Conservation (phyloP, 306 rosid species). For the Erythrophleum fordii region DNA sequence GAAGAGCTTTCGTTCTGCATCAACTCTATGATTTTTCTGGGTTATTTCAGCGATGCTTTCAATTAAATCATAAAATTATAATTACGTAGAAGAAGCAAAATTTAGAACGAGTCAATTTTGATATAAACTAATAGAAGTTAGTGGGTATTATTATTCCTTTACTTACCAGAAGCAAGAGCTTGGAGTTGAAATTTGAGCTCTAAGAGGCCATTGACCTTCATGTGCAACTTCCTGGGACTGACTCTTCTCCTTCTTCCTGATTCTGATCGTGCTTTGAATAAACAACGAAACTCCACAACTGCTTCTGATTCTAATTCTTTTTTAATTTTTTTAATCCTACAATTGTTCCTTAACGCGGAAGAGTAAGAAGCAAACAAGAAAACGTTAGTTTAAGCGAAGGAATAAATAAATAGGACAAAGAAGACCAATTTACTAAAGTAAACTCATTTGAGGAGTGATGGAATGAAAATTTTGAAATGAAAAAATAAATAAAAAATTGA, state of each 20-base stretch:
- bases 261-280: not conserved
- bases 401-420: not conserved
- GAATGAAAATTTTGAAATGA: not conserved
- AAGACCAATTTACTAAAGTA: constrained; percentile 7
- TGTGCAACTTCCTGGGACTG: not conserved
- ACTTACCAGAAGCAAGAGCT: not conserved
- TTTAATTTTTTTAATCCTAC: not conserved
- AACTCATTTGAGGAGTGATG: not conserved
- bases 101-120: constrained; percentile 30
- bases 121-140: constrained; percentile 2
- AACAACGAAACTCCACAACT: not conserved
- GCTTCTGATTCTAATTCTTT: not conserved
- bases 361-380: not conserved
- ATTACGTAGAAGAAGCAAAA: constrained; percentile 43
- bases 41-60: not conserved
- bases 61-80: not conserved
- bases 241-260: not conserved
- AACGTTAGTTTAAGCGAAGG: not conserved
- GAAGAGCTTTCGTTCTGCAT: not conserved
- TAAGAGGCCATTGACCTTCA: constrained; percentile 24
- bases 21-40: constrained; percentile 21
- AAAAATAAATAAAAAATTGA: not conserved
- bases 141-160: not conserved
- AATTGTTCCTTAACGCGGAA: not conserved
- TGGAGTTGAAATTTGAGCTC: constrained; percentile 15